Base-by-base conservation (phyloP, 495 filamentous ascomycete genomes). In the Penicillium desertorum region DNA sequence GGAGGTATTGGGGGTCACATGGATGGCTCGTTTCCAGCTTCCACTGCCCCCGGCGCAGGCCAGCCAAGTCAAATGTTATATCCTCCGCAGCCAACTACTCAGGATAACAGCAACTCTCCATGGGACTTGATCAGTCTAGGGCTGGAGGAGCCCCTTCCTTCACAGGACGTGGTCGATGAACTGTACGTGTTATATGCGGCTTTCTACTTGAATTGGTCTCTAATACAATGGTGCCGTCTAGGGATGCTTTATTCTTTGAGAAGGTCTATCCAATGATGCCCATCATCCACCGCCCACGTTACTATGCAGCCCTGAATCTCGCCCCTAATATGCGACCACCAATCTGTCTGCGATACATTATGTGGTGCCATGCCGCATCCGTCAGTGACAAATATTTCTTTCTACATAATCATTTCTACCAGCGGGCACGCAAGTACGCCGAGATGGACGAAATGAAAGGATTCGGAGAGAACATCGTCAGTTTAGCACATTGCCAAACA, bases 91-190 rank as follows among this genome's bases (percentile, higher is more conserved):
- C 29, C 59, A 9, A 53, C 51, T 51, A 79, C 51, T 72, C 80
- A 58, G 22, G 30, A 14, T 12, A 20, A 12, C 71, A 76, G 54
- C 55, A 61, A 59, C 76, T 79, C 73, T 78, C 86, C 69, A 68
- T 96, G 91, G 92, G 92, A 97, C 63, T 89, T 99, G 87, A 95
- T 99, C 50, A 86, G 90, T 25, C 71, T 99, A 50, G 95, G 93
- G 16, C 68, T 99, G 54, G 92, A 97, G 58, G 94, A 99, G 68
- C 90, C 95, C 49, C 76, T 98, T 32, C 94, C 94, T 1, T 79
- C 83, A 9, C 90, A 89, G 63, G 92, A 96, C 56, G 88, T 90
- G 9, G 89, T 96, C 51, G 88, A 96, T 65, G 91, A 96, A 65
- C 70, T 99, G 90, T 96, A 81, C 66, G 85, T 77, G 19, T 12